These are phyloP conservation scores for Marvania coccoides DNA, from an alignment of 139 green algal genomes.

Conservation along the genomic window DNA sequence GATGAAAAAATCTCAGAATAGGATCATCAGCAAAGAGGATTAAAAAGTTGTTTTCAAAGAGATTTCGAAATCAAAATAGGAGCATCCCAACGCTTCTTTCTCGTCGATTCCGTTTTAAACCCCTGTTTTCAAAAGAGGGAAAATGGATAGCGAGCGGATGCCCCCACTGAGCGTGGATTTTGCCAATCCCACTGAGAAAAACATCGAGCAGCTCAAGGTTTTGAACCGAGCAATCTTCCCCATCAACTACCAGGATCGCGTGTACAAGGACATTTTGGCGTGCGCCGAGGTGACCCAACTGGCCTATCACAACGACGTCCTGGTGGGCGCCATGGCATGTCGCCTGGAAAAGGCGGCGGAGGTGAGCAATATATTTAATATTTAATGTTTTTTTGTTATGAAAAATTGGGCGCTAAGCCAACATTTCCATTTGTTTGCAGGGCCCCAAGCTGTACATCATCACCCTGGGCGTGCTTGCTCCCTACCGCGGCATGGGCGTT, in stretches of 20 bases:
- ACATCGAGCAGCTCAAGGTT: slow-evolving; percentile 61
- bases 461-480: slow-evolving; percentile 77
- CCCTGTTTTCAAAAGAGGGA: no score
- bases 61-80: no score
- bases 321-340: slow-evolving; percentile 64
- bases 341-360: slow-evolving; percentile 44
- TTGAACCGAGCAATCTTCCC: slow-evolving; percentile 73
- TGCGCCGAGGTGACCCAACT: slow-evolving; percentile 40
- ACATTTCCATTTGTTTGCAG: slow-evolving; percentile 2
- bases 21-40: no score
- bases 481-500: slow-evolving; percentile 66
- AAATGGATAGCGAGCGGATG: no score
- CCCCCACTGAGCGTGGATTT: no score
- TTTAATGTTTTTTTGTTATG: not conserved
- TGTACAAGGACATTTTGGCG: slow-evolving; percentile 41
- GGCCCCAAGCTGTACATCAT: slow-evolving; percentile 74
- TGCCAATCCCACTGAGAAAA: slow-evolving; percentile 37
- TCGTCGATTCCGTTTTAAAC: no score
- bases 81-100: no score
- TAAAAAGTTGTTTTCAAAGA: no score
- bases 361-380: slow-evolving; percentile 5
- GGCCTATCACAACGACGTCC: slow-evolving; percentile 39
- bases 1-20: no score
- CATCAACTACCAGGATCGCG: slow-evolving; percentile 60
- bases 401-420: not conserved